Evolutionary conservation across 768 basidiomycete genomes (phyloP).

Genomic region (Daedaleopsis nitida): DNA sequence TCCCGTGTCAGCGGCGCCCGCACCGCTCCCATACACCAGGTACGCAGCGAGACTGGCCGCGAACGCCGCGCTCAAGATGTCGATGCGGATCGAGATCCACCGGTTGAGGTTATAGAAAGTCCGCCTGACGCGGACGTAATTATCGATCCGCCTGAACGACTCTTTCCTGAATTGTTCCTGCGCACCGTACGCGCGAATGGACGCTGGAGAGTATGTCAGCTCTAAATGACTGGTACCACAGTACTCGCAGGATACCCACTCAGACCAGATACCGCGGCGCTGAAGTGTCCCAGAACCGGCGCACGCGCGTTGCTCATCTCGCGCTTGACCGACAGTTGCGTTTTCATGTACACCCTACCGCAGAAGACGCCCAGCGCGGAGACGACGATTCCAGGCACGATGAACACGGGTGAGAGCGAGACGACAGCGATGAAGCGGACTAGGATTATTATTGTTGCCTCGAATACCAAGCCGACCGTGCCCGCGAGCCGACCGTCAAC

Average conservation of each 20-base stretch:
- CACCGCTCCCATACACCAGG: conserved; percentile 46
- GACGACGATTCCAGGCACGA: conserved; percentile 40
- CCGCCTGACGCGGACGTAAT: conserved; percentile 42
- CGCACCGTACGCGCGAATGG: conserved; percentile 58
- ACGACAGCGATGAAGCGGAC: conserved; percentile 39
- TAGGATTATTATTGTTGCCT: conserved; percentile 34
- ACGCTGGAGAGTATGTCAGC: conserved; percentile 14
- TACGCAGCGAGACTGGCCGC: conserved; percentile 52
- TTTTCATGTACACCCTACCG: conserved; percentile 57
- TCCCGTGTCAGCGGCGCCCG: conserved; percentile 44
- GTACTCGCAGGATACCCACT: conserved; percentile 25
- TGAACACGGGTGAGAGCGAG: conserved; percentile 41
- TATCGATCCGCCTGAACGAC: conserved; percentile 47
- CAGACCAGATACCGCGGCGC: conserved; percentile 53
- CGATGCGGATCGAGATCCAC: conserved; percentile 56
- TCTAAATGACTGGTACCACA: background rate
- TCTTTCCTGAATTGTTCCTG: conserved; percentile 45
- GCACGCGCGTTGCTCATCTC: conserved; percentile 55
- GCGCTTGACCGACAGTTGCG: conserved; percentile 60
- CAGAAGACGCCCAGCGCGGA: conserved; percentile 40
- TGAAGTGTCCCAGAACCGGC: conserved; percentile 54
- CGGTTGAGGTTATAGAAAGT: conserved; percentile 50
- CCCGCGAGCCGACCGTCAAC: conserved; percentile 39
- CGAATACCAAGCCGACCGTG: conserved; percentile 29
- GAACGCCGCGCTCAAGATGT: conserved; percentile 53